A percentile compares a stretch with the other conserved stretches of the same genome.
These are phyloP conservation scores for Microbotryum violaceum DNA, from an alignment of 1,284 basidiomycete genomes.

Conservation along the genomic window DNA sequence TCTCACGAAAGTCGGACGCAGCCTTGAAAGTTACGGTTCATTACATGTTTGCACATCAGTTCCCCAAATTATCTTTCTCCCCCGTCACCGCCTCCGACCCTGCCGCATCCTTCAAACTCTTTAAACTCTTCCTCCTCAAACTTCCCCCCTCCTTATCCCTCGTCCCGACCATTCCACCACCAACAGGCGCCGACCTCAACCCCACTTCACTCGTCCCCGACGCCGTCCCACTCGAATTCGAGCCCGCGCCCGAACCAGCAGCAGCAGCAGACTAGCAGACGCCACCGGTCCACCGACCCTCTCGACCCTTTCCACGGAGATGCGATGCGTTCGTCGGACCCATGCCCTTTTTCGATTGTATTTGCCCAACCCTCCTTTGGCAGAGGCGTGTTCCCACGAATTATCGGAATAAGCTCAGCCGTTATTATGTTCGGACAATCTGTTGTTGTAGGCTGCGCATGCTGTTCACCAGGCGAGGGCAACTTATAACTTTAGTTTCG, in stretches of 20 bases:
- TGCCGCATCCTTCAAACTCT: no score
- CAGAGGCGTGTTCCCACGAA: slow-evolving; percentile 44
- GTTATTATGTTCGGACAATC: no score
- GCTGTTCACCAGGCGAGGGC: no score
- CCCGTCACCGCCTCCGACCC: no score
- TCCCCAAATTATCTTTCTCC: not conserved
- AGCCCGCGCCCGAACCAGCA: not conserved
- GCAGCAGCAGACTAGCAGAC: not conserved
- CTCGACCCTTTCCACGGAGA: slow-evolving; percentile 35
- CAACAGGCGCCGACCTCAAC: not conserved
- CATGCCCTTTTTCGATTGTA: slow-evolving; percentile 44
- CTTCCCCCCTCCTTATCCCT: not conserved
- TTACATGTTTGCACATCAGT: not conserved
- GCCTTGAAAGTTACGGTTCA: no score
- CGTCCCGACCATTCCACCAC: not conserved
- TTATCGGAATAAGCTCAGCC: slow-evolving; percentile 47
- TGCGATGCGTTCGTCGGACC: slow-evolving; percentile 41
- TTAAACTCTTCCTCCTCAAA: not conserved
- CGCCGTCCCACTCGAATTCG: not conserved
- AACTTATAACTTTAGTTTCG: no score
- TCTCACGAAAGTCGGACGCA: no score
- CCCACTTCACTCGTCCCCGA: not conserved
- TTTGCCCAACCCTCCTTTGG: slow-evolving; percentile 41
- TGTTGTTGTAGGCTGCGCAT: no score
- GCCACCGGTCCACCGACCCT: slow-evolving; percentile 9